Base-by-base conservation (phyloP, 2,329 filamentous ascomycete genomes). In the Gnomoniopsis smithogilvyi region DNA sequence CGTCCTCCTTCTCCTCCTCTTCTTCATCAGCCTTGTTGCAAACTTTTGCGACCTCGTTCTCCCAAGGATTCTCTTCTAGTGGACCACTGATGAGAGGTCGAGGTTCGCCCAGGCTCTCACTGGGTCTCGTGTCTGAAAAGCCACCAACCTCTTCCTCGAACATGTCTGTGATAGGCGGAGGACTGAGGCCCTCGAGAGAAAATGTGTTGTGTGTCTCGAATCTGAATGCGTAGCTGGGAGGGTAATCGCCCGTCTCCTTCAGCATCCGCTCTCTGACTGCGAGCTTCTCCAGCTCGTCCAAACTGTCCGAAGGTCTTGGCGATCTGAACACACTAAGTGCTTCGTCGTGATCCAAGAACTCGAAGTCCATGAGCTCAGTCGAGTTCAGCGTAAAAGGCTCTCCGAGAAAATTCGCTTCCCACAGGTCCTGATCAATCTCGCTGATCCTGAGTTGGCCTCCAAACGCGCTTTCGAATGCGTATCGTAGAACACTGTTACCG, bases 271-370 rank as follows among this genome's bases (percentile, higher is more conserved):
- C 22, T 14, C 15, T 22, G 6, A 33, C 1, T 43, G 53, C 56
- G 17, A 33, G 30, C 53, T 36, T 21, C 43, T 59, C 56, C 22
- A 62, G 36, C 17, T 62, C 60, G 21, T 51, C 24, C 7, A 62
- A 43, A 1, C 56, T 62, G 36, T 60, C 14, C n/a, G 60, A 62
- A 3, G 60, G 57, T 22, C 60, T 53, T 10, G 56, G 60, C 11
- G 60, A 60, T 36, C 50, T 59, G 56, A 62, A 62, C 11, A 62
- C 57, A 21, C 38, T 15, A 15, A 6, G 30, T 19, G 60, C 60
- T 49, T 24, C 30, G 43, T 62, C 60, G 24, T 59, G 60, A 7
- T 62, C 38, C 22, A 62, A 36, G 3, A 62, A 2, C 33, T 56
- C 53, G 41, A 53, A 22, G 6, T 45, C 52, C 26, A 56, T 49